A percentile compares a stretch with the other conserved stretches of the same genome.
phyloP scores from a whole-genome alignment of 2,329 filamentous ascomycete genomes.

The Myriosclerotinia scirpicola region DNA sequence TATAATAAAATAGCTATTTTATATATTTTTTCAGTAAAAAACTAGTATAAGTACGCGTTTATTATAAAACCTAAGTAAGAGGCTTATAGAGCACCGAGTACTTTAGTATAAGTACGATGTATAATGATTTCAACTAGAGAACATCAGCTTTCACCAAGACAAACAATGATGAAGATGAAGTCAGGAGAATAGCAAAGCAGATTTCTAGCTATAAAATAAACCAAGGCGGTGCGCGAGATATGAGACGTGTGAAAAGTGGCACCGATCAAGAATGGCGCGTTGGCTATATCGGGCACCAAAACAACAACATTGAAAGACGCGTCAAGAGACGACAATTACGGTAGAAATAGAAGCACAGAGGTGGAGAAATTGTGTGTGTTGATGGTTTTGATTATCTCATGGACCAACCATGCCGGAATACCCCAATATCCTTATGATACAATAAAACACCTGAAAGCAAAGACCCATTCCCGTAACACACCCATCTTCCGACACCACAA shows the following conservation, averaged over 20 bases:
- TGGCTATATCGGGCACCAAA: not conserved
- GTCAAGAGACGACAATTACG: not conserved
- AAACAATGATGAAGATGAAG: not conserved
- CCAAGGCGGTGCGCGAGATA: not conserved
- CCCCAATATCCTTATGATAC: conserved; percentile 38
- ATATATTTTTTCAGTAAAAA: too few species aligned
- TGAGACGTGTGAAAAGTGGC: not conserved
- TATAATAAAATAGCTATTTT: too few species aligned
- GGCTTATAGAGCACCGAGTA: not conserved
- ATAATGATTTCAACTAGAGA: not conserved
- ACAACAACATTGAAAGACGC: conserved; percentile 1
- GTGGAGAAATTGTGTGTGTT: conserved; percentile 16
- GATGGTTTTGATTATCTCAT: conserved; percentile 32
- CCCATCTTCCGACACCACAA: conserved; percentile 28
- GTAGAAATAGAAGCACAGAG: not conserved
- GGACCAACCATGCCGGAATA: conserved; percentile 33
- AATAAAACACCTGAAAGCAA: conserved; percentile 36
- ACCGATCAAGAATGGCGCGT: not conserved
- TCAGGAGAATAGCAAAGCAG: not conserved
- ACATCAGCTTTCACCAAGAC: not conserved
- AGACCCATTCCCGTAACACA: conserved; percentile 35
- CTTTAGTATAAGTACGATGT: not conserved
- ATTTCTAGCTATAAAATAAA: not conserved
- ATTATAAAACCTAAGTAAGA: too few species aligned
- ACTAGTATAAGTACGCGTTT: too few species aligned